phyloP scores from a whole-genome alignment of 2,329 filamentous ascomycete species.

The Fusarium vanettenii region DNA sequence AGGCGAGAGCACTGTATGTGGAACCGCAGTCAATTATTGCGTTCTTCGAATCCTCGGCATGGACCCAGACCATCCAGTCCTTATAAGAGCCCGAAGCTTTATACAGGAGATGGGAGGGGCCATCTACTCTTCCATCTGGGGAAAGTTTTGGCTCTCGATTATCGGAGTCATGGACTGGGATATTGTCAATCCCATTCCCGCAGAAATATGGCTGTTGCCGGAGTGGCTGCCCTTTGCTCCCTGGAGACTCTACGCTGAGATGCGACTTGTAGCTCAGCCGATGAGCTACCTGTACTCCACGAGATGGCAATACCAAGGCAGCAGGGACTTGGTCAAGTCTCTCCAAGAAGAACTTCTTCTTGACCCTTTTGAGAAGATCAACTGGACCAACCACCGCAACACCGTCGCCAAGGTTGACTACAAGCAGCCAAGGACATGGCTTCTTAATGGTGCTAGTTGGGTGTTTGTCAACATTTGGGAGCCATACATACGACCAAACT shows the following conservation, averaged over 20 bases:
- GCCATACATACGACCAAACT: conserved; percentile 76
- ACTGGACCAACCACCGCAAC: conserved; percentile 82
- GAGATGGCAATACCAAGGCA: conserved; percentile 77
- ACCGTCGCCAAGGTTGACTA: conserved; percentile 83
- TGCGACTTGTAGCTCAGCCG: conserved; percentile 61
- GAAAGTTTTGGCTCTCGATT: conserved; percentile 90
- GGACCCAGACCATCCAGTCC: conserved; percentile 81
- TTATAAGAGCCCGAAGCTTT: conserved; percentile 84
- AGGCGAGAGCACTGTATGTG: conserved; percentile 89
- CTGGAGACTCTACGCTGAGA: conserved; percentile 98
- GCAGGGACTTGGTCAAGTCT: conserved; percentile 70
- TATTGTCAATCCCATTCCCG: conserved; percentile 91
- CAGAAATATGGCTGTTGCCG: conserved; percentile 91
- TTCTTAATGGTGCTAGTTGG: conserved; percentile 83
- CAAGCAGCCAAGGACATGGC: conserved; percentile 88
- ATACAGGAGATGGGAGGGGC: conserved; percentile 89
- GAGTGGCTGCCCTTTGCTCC: conserved; percentile 90
- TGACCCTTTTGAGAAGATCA: conserved; percentile 79
- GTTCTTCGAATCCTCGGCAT: conserved; percentile 83
- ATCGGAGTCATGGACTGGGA: conserved; percentile 89
- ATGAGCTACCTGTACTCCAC: conserved; percentile 82
- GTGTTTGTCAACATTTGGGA: conserved; percentile 81
- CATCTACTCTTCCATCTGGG: conserved; percentile 89
- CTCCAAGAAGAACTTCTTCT: conserved; percentile 86
- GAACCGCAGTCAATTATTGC: conserved; percentile 89